Percentiles rank a stretch among this genome's conserved stretches.
Conservation (phyloP, 768 basidiomycete genomes). For the Leccinum subgranulosum region DNA sequence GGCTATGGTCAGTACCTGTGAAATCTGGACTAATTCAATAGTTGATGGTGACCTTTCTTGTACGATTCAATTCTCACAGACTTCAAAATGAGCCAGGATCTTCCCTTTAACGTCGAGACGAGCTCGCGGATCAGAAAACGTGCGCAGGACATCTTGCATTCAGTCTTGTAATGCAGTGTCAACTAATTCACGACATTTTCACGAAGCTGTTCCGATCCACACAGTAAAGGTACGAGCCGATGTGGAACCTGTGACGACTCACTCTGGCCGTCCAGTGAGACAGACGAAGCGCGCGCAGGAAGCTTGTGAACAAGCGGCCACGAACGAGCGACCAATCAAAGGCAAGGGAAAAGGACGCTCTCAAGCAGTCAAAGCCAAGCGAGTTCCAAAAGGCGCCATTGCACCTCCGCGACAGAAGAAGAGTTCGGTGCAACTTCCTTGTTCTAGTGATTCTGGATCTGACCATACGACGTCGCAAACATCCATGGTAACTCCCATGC, state of each 20-base stretch:
- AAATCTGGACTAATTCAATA: background rate
- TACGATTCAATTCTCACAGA: constrained; percentile 13
- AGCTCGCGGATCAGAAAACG: constrained; percentile 25
- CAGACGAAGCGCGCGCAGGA: constrained; percentile 17
- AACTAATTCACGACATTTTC: background rate
- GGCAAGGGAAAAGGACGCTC: background rate
- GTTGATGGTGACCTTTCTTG: background rate
- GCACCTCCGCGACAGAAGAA: background rate
- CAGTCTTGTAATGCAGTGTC: background rate
- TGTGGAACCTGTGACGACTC: constrained; percentile 15
- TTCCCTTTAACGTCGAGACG: constrained; percentile 28
- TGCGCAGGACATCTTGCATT: constrained; percentile 2
- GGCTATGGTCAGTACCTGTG: constrained; percentile 25
- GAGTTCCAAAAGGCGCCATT: background rate
- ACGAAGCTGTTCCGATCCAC: constrained; percentile 12
- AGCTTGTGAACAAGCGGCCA: constrained; percentile 1
- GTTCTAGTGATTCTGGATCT: background rate
- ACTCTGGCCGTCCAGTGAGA: constrained; percentile 25
- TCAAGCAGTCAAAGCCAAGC: background rate
- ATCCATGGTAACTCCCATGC: background rate
- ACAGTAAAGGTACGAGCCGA: background rate
- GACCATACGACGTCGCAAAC: background rate
- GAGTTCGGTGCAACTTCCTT: background rate
- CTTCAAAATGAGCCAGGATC: constrained; percentile 30
- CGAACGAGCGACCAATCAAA: background rate